phyloP scores from a whole-genome alignment of 805 yeast species.

The Cyberlindnera galapagoensis region DNA sequence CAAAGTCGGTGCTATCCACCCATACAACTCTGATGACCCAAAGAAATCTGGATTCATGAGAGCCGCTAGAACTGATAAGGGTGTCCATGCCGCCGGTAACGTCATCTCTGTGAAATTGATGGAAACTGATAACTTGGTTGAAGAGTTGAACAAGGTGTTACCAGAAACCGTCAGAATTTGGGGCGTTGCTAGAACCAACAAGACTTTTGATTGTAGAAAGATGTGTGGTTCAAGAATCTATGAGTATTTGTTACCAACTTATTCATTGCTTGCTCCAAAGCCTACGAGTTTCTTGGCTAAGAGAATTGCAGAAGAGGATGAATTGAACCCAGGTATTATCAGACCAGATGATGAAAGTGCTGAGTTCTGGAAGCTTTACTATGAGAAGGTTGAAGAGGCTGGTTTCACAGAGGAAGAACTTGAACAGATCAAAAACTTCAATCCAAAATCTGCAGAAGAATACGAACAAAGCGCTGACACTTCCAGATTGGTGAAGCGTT shows the following conservation, averaged over 20 bases:
- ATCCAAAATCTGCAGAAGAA: slow-evolving; percentile 31
- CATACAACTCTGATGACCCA: slow-evolving; percentile 80
- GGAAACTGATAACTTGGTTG: slow-evolving; percentile 64
- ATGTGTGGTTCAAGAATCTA: slow-evolving; percentile 95
- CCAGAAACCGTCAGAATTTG: slow-evolving; percentile 89
- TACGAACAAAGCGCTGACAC: slow-evolving; percentile 32
- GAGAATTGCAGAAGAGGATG: slow-evolving; percentile 47
- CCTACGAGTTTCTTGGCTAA: slow-evolving; percentile 63
- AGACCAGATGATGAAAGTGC: slow-evolving; percentile 62
- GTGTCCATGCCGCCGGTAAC: slow-evolving; percentile 97
- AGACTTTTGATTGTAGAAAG: slow-evolving; percentile 89
- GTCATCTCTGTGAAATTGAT: slow-evolving; percentile 77
- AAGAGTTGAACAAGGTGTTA: slow-evolving; percentile 63
- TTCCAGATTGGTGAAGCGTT: slow-evolving; percentile 37
- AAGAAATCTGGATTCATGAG: slow-evolving; percentile 84
- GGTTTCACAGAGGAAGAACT: slow-evolving; percentile 24
- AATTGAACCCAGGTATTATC: slow-evolving; percentile 50
- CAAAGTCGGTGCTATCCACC: slow-evolving; percentile 81
- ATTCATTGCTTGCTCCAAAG: slow-evolving; percentile 85
- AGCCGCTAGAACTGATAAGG: slow-evolving; percentile 88
- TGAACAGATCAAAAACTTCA: slow-evolving; percentile 22
- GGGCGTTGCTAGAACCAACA: slow-evolving; percentile 87
- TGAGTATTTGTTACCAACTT: slow-evolving; percentile 90
- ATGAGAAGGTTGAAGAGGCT: slow-evolving; percentile 30
- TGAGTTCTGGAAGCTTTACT: slow-evolving; percentile 62